These are phyloP conservation scores for Anisodus acutangulus DNA, from an alignment of 257 asterid species.

Conservation along the genomic window DNA sequence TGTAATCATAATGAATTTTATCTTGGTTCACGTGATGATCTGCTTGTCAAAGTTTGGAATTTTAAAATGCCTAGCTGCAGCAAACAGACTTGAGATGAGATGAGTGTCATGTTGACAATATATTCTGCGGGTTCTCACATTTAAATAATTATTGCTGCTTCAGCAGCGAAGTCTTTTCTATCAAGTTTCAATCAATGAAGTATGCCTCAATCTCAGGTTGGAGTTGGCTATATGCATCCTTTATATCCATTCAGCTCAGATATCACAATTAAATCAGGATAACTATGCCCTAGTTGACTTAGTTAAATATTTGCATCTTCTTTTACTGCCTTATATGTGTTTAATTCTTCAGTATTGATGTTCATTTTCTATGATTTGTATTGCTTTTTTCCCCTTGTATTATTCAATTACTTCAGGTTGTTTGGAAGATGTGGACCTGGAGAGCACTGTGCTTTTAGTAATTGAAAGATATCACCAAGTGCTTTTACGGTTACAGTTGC, in stretches of 20 bases:
- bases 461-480: conserved; percentile 34
- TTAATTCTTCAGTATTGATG: neutral
- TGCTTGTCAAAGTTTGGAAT: conserved; percentile 16
- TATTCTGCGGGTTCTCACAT: conserved; percentile 7
- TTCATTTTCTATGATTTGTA: neutral
- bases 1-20: conserved; percentile 10
- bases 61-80: neutral
- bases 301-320: neutral
- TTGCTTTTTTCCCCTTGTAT: neutral
- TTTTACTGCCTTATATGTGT: neutral
- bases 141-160: neutral
- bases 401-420: conserved; percentile 35
- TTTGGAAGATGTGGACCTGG: conserved; percentile 42
- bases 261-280: neutral
- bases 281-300: neutral
- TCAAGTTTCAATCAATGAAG: neutral
- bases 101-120: neutral
- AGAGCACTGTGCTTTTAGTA: conserved; percentile 34
- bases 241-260: neutral
- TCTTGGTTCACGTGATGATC: neutral
- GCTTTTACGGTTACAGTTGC: conserved; percentile 34
- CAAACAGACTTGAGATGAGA: conserved; percentile 17
- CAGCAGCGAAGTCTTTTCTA: neutral
- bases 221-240: conserved; percentile 3
- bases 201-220: neutral